Evolutionary conservation across 768 basidiomycete species (phyloP).

Genomic region (Hygrophoropsis aurantiaca): DNA sequence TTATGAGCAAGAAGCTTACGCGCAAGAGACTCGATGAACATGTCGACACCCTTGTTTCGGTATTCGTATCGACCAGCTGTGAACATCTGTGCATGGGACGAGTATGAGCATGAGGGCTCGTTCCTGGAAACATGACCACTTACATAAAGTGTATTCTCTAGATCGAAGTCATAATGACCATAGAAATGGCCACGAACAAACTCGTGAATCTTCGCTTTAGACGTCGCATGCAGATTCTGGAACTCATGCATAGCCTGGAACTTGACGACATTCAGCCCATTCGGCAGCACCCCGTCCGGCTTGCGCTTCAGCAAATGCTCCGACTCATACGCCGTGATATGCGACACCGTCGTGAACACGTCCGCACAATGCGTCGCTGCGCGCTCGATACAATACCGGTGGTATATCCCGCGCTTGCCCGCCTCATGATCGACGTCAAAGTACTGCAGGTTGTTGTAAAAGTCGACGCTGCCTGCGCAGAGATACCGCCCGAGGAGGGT

Average conservation of each 20-base stretch:
- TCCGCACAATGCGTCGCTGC: constrained; percentile 94
- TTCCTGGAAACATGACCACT: constrained; percentile 26
- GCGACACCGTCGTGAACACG: constrained; percentile 97
- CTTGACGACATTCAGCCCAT: constrained; percentile 97
- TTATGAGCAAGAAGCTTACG: constrained; percentile 47
- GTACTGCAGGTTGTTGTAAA: constrained; percentile 99
- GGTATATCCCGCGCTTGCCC: constrained; percentile 98
- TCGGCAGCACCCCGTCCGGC: constrained; percentile 95
- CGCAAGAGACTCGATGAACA: constrained; percentile 98
- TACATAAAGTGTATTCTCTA: constrained; percentile 88
- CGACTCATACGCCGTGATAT: constrained; percentile 96
- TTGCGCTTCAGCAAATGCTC: constrained; percentile 97
- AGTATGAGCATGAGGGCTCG: constrained; percentile 9
- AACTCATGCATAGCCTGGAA: constrained; percentile 99
- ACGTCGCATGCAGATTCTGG: constrained; percentile 88
- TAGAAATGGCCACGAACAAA: constrained; percentile 98
- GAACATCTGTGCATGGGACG: constrained; percentile 66
- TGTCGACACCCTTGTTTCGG: constrained; percentile 98
- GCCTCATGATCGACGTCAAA: constrained; percentile 99
- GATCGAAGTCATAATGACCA: constrained; percentile 94
- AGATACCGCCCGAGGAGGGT: constrained; percentile 98
- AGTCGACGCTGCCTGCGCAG: constrained; percentile 97
- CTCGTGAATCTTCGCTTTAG: constrained; percentile 98
- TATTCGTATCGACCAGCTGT: constrained; percentile 99
- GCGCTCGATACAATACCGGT: constrained; percentile 96